These are phyloP conservation scores for Usnea hakonensis DNA, from an alignment of 495 filamentous ascomycete species.

Conservation along the genomic window DNA sequence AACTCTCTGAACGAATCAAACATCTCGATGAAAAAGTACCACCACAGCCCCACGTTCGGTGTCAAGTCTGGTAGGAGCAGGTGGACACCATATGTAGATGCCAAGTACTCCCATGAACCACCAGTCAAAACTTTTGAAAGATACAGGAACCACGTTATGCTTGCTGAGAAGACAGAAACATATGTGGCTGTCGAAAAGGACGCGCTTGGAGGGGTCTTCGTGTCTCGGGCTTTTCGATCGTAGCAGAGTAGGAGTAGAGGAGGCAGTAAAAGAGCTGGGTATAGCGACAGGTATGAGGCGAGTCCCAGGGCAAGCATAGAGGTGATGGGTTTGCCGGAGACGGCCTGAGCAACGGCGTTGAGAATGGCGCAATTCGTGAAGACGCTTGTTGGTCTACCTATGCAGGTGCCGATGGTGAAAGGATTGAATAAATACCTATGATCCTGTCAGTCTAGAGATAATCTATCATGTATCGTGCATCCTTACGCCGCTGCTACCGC, in stretches of 20 bases:
- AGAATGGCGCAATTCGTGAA: constrained; percentile 88
- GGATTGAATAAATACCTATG: constrained; percentile 85
- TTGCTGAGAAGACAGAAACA: constrained; percentile 35
- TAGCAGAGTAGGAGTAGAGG: constrained; percentile 77
- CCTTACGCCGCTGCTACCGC: constrained; percentile 70
- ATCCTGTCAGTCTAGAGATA: constrained; percentile 18
- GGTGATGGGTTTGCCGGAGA: constrained; percentile 61
- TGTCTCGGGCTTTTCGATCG: constrained; percentile 45
- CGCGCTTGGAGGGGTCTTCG: constrained; percentile 16
- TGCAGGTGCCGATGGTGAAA: constrained; percentile 84
- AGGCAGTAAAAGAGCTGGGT: constrained; percentile 77
- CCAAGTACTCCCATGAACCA: constrained; percentile 73
- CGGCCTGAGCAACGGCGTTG: constrained; percentile 73
- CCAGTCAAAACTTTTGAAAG: constrained; percentile 71
- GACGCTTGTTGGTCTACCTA: constrained; percentile 84
- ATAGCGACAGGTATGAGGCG: constrained; percentile 84
- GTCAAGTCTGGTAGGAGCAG: constrained; percentile 87
- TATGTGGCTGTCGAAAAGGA: constrained; percentile 47
- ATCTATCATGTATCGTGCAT: not conserved
- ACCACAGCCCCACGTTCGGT: constrained; percentile 94
- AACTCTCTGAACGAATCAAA: constrained; percentile 97
- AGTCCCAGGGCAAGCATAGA: constrained; percentile 81
- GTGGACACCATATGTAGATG: constrained; percentile 85
- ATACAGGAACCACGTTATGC: constrained; percentile 52
- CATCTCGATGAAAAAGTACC: constrained; percentile 99